These are phyloP conservation scores for Coelastrella sp. DNA, from an alignment of 139 green algal species.

Conservation along the genomic window DNA sequence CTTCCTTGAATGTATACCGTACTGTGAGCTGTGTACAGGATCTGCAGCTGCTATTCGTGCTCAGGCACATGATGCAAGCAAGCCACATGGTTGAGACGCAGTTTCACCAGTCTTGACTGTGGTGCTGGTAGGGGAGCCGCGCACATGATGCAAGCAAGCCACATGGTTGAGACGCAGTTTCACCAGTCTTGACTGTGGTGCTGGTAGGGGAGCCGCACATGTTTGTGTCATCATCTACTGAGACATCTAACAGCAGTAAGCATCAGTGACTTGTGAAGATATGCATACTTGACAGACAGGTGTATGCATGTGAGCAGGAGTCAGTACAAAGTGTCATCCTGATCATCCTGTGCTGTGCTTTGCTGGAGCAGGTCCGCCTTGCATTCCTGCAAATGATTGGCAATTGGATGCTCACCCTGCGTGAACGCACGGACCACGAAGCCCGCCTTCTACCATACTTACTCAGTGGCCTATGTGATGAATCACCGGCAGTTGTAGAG, in stretches of 20 bases:
- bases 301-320: background rate
- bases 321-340: too few species aligned
- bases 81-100: too few species aligned
- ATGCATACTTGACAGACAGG: too few species aligned
- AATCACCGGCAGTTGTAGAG: slow-evolving; percentile 48
- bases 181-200: background rate
- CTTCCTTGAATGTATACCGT: too few species aligned
- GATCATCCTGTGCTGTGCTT: background rate
- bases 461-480: slow-evolving; percentile 72
- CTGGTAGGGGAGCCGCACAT: too few species aligned
- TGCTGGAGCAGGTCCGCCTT: slow-evolving; percentile 63
- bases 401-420: slow-evolving; percentile 77
- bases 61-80: too few species aligned
- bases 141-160: too few species aligned
- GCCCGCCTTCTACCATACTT: slow-evolving; percentile 79
- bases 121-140: background rate
- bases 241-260: background rate
- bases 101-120: background rate
- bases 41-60: background rate
- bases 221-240: too few species aligned
- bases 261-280: background rate
- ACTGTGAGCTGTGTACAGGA: background rate
- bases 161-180: too few species aligned
- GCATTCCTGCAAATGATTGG: slow-evolving; percentile 69
- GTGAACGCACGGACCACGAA: slow-evolving; percentile 78